A percentile compares a stretch with the other conserved stretches of the same genome.
Evolutionary conservation across 345 rosid species (phyloP).

Genomic region (Gossypium anomalum): DNA sequence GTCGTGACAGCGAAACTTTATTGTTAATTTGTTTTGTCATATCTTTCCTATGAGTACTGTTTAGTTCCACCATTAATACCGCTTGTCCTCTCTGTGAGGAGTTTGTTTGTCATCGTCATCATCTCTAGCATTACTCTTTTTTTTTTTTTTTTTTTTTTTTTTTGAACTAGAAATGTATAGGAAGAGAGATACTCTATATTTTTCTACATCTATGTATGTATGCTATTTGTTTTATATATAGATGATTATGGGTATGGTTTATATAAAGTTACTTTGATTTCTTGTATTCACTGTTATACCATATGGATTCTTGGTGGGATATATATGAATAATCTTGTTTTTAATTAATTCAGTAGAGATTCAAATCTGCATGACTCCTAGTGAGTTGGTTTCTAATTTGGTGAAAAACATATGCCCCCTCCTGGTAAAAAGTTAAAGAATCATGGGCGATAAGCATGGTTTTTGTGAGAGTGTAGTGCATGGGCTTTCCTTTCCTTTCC

Average conservation of each 20-base stretch:
- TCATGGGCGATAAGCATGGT: background rate
- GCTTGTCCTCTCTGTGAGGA: conserved; percentile 12
- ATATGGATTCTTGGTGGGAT: background rate
- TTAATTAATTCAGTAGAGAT: background rate
- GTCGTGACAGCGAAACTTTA: background rate
- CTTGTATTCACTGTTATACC: background rate
- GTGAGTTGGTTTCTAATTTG: too few relatives aligned
- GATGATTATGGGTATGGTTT: conserved; percentile 13
- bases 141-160: background rate
- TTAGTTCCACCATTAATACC: conserved; percentile 5
- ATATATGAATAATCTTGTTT: background rate
- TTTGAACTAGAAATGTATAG: conserved; percentile 18
- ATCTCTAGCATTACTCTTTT: background rate
- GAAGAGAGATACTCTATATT: conserved; percentile 18
- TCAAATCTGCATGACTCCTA: background rate
- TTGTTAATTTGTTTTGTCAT: conserved; percentile 1
- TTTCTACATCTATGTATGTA: conserved; percentile 13
- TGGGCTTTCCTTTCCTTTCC: background rate
- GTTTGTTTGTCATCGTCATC: conserved; percentile 13
- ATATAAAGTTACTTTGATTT: background rate
- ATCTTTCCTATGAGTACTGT: background rate
- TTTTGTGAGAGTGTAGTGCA: background rate
- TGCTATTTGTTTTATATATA: conserved; percentile 13
- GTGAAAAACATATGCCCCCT: too few relatives aligned
- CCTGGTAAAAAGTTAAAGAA: background rate